phyloP scores from a whole-genome alignment of 441 rosid species.

The Erodium moschatum region DNA sequence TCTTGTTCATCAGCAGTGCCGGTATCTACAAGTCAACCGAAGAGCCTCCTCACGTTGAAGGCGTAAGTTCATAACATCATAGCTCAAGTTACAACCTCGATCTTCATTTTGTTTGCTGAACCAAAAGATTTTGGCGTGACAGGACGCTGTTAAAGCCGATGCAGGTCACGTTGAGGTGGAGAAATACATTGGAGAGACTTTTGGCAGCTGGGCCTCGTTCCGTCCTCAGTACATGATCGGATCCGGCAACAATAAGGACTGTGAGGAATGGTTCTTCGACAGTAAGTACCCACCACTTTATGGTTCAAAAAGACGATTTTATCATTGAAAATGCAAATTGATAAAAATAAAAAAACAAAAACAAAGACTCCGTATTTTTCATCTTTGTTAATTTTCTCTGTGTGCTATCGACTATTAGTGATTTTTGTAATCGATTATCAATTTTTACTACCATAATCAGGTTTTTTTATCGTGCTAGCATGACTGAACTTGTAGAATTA shows the following conservation, averaged over 20 bases:
- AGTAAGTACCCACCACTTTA: slow-evolving; percentile 32
- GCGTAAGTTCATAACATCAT: slow-evolving; percentile 29
- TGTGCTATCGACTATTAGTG: no score
- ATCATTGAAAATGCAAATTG: no score
- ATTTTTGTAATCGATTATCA: no score
- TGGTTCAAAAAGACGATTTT: no score
- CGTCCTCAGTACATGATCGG: slow-evolving; percentile 94
- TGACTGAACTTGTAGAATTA: no score
- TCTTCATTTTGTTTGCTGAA: neutral
- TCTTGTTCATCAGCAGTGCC: slow-evolving; percentile 82
- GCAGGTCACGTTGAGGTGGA: slow-evolving; percentile 81
- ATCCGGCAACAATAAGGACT: slow-evolving; percentile 92
- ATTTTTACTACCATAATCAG: no score
- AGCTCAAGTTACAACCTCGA: neutral
- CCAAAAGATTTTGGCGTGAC: no score
- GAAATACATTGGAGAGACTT: slow-evolving; percentile 59
- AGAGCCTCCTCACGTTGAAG: slow-evolving; percentile 92
- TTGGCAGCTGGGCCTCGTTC: slow-evolving; percentile 54
- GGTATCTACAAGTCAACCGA: slow-evolving; percentile 81
- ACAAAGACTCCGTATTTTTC: no score
- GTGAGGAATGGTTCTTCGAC: slow-evolving; percentile 96
- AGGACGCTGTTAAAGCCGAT: slow-evolving; percentile 70
- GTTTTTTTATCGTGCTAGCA: no score
- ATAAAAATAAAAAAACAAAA: no score
- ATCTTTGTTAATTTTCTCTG: no score